Percentiles rank a stretch among this genome's conserved stretches.
These are phyloP conservation scores for Fusarium tupiense DNA, from an alignment of 2,329 filamentous ascomycete species.

Conservation along the genomic window DNA sequence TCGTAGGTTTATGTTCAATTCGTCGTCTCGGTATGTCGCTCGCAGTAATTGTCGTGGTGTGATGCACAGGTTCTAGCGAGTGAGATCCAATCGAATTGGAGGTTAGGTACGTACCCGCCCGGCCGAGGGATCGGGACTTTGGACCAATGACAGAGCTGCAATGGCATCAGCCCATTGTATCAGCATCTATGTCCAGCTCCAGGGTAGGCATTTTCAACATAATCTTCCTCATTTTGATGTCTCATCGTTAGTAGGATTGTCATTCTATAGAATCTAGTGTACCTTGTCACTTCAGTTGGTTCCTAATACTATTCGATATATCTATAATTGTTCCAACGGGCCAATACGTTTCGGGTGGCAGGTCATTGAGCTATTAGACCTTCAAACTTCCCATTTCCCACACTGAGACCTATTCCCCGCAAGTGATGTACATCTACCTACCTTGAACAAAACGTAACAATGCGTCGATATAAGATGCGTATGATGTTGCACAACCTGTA, in stretches of 20 bases:
- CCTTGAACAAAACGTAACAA: background rate
- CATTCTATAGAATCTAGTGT: background rate
- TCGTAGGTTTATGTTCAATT: constrained; percentile 31
- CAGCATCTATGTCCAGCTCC: background rate
- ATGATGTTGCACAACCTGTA: background rate
- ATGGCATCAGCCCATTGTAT: background rate
- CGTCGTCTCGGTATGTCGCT: constrained; percentile 37
- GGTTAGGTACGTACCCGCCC: constrained; percentile 5
- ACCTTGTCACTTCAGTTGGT: background rate
- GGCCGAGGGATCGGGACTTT: background rate
- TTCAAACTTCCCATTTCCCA: no score
- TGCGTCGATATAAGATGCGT: background rate
- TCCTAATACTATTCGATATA: background rate
- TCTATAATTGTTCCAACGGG: background rate
- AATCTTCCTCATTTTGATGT: background rate
- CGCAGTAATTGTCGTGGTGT: constrained; percentile 33
- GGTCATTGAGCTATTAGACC: background rate
- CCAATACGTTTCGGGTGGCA: no score
- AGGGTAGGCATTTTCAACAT: background rate
- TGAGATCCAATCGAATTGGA: constrained; percentile 19
- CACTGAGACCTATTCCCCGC: background rate
- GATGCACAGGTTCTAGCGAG: constrained; percentile 28
- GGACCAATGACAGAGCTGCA: constrained; percentile 16
- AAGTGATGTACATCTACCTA: background rate
- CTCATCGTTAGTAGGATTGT: background rate